Evolutionary conservation across 768 basidiomycete species (phyloP).

Genomic region (Lentinula guzmanii): DNA sequence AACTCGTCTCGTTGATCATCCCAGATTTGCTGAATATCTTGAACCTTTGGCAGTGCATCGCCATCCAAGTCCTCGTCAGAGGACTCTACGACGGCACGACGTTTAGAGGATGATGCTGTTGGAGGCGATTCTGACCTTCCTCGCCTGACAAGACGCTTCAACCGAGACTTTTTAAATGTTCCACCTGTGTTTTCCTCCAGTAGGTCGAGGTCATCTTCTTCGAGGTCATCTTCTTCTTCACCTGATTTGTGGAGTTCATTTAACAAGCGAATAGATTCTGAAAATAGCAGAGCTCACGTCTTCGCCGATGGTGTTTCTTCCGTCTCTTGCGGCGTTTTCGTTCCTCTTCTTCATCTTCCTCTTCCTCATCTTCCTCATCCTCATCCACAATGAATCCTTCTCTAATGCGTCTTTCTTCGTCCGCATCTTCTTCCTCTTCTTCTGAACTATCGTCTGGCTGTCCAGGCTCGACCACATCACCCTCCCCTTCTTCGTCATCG

Average conservation of each 20-base stretch:
- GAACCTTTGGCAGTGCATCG: conserved; percentile 48
- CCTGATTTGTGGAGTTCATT: conserved; percentile 12
- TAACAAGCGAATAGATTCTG: conserved; percentile 2
- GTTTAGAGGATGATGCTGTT: conserved; percentile 53
- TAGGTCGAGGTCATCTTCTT: conserved; percentile 90
- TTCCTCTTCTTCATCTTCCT: conserved; percentile 53
- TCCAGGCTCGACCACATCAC: conserved; percentile 47
- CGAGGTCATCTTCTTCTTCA: conserved; percentile 63
- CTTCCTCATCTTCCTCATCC: conserved; percentile 83
- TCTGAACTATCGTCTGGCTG: conserved; percentile 81
- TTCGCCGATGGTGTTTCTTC: conserved; percentile 57
- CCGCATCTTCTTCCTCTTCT: conserved; percentile 87
- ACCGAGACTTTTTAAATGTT: conserved; percentile 59
- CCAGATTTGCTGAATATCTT: conserved; percentile 73
- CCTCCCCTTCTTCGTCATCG: conserved; percentile 41
- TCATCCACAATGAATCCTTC: conserved; percentile 93
- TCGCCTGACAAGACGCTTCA: conserved; percentile 62
- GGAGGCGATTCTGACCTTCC: conserved; percentile 71
- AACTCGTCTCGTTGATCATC: conserved; percentile 70
- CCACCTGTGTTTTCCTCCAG: conserved; percentile 88
- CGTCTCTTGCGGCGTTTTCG: conserved; percentile 59
- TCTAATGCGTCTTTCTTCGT: conserved; percentile 71
- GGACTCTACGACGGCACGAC: conserved; percentile 56
- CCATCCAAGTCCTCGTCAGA: conserved; percentile 75
- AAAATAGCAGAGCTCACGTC: conserved; percentile 27